These are phyloP conservation scores for Pythium periplocum DNA, from an alignment of 352 stramenopile genomes.

Conservation along the genomic window DNA sequence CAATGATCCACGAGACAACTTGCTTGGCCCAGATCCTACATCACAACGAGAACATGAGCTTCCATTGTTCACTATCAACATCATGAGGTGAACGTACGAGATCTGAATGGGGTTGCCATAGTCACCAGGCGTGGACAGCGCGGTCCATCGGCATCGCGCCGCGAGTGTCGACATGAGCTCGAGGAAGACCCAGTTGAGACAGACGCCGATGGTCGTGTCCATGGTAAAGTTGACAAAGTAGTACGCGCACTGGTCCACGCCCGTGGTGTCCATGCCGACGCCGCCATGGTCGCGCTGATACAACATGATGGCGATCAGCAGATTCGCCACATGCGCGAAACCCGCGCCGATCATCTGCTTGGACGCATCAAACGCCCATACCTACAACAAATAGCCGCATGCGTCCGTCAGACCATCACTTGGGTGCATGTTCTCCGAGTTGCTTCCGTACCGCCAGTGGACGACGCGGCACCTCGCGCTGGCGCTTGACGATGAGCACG, in stretches of 20 bases:
- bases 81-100: conserved; percentile 12
- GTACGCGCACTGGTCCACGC: conserved; percentile 63
- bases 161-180: conserved; percentile 50
- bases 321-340: conserved; percentile 79
- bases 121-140: conserved; percentile 62
- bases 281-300: conserved; percentile 46
- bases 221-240: conserved; percentile 90
- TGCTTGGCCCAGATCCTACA: conserved; percentile 64
- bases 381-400: conserved; percentile 16
- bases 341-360: conserved; percentile 85
- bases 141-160: conserved; percentile 45
- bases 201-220: conserved; percentile 80
- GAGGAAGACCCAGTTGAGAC: conserved; percentile 80
- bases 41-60: background rate
- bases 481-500: conserved; percentile 73
- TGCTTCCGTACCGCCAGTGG: conserved; percentile 46
- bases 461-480: conserved; percentile 63
- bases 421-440: no score
- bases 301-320: conserved; percentile 84
- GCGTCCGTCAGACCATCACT: no score
- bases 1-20: conserved; percentile 68
- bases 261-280: conserved; percentile 16
- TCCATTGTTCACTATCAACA: background rate
- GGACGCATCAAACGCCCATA: conserved; percentile 82
- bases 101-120: conserved; percentile 72